Evolutionary conservation across 306 rosid genomes (phyloP).

Genomic region (Glycine soja): DNA sequence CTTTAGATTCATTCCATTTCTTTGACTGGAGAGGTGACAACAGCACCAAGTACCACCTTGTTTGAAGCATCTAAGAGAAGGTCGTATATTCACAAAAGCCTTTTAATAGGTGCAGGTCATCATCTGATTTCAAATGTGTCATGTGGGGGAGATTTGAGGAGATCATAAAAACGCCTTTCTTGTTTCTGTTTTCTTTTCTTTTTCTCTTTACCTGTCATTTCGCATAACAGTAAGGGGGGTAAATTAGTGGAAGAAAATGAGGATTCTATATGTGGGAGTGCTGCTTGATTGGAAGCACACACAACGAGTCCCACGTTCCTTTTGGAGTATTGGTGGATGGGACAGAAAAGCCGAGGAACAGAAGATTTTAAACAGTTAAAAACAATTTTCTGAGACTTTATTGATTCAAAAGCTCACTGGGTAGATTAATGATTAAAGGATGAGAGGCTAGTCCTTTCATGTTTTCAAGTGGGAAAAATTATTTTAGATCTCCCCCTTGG

Average conservation of each 20-base stretch:
- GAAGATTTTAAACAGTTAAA: conserved; percentile 69
- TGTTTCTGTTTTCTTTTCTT: neutral
- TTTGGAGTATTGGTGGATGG: conserved; percentile 79
- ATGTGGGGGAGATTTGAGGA: conserved; percentile 33
- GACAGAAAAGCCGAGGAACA: conserved; percentile 93
- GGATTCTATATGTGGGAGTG: conserved; percentile 43
- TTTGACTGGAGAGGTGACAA: conserved; percentile 63
- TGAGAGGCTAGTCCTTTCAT: conserved; percentile 57
- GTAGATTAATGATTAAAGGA: conserved; percentile 57
- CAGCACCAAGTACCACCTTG: conserved; percentile 32
- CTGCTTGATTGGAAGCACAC: conserved; percentile 60
- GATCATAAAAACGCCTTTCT: conserved; percentile 32
- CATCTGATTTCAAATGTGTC: conserved; percentile 7
- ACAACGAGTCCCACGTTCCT: conserved; percentile 66
- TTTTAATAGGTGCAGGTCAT: conserved; percentile 3
- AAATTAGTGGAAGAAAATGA: conserved; percentile 32
- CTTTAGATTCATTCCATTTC: conserved; percentile 63
- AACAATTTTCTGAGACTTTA: conserved; percentile 60
- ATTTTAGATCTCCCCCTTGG: conserved; percentile 11
- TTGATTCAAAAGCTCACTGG: conserved; percentile 52
- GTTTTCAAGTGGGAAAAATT: conserved; percentile 57
- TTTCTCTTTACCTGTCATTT: conserved; percentile 46
- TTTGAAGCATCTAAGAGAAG: conserved; percentile 44
- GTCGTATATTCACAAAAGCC: conserved; percentile 37
- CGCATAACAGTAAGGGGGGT: conserved; percentile 40